phyloP scores from a whole-genome alignment of 768 basidiomycete genomes.

The Boletus fagicola region DNA sequence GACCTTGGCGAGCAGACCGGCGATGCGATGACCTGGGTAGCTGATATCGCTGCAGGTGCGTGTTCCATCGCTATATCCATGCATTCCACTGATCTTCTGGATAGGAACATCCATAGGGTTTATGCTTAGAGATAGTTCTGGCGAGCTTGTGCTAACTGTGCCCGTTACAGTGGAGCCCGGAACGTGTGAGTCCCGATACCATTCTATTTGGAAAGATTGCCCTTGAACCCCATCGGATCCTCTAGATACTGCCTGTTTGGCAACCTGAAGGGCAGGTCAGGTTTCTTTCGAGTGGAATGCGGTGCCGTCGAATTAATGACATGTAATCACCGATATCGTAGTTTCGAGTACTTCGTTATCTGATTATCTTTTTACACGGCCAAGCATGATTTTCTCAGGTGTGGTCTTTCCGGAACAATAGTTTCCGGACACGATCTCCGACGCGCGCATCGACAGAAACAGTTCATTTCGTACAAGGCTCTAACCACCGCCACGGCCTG shows the following conservation, averaged over 20 bases:
- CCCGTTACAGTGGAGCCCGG: constrained; percentile 36
- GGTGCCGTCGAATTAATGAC: neutral
- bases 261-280: neutral
- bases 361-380: neutral
- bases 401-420: neutral
- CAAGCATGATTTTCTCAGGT: neutral
- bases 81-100: neutral
- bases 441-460: neutral
- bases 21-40: neutral
- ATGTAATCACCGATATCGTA: constrained; percentile 21
- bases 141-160: constrained; percentile 44
- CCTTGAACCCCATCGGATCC: constrained; percentile 4
- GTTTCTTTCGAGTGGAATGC: neutral
- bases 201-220: neutral
- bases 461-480: neutral
- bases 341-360: constrained; percentile 16
- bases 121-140: constrained; percentile 53
- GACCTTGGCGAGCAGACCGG: neutral
- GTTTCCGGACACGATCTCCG: constrained; percentile 1
- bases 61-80: neutral
- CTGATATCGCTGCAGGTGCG: constrained; percentile 7
- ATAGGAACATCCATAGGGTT: constrained; percentile 50
- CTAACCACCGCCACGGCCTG: neutral
- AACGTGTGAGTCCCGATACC: neutral
- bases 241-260: constrained; percentile 10